Percentiles rank a stretch among this genome's conserved stretches.
Evolutionary conservation across 2,329 filamentous ascomycete species (phyloP).

Genomic region (Cytospora piceae): DNA sequence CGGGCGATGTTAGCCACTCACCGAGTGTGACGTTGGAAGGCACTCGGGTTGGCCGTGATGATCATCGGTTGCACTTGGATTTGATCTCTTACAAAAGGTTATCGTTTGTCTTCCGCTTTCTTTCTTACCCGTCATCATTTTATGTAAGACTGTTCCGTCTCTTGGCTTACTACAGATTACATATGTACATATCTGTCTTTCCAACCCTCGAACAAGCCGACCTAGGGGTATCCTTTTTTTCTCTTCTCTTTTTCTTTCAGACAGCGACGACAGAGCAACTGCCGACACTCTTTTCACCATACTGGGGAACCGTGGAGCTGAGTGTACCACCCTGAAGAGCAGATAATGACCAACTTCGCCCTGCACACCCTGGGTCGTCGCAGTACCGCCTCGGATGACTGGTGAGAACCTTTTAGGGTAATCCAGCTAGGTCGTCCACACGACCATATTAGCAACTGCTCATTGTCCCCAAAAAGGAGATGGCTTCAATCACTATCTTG

Average conservation of each 20-base stretch:
- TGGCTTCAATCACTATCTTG: not conserved
- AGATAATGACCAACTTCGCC: slow-evolving; percentile 9
- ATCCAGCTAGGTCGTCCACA: not conserved
- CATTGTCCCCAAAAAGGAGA: not conserved
- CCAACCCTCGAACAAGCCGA: not conserved
- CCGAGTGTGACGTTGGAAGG: not conserved
- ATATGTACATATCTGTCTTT: not conserved
- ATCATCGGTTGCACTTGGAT: slow-evolving; percentile 5
- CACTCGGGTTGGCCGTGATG: slow-evolving; percentile 14
- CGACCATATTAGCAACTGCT: not conserved
- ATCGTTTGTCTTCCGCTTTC: not conserved
- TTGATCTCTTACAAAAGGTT: not conserved
- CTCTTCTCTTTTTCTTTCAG: not conserved
- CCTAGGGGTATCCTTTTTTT: not conserved
- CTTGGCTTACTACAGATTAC: not conserved
- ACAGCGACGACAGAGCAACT: not conserved
- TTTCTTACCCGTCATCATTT: not conserved
- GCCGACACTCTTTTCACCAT: not conserved
- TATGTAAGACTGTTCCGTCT: not conserved
- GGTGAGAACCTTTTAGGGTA: not conserved
- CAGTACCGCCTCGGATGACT: slow-evolving; percentile 5
- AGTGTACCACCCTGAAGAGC: not conserved
- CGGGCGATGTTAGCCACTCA: not conserved
- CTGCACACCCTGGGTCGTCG: not conserved
- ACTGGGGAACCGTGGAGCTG: not conserved